Evolutionary conservation across 495 filamentous ascomycete species (phyloP).

Genomic region (Jackrogersella multiformis): DNA sequence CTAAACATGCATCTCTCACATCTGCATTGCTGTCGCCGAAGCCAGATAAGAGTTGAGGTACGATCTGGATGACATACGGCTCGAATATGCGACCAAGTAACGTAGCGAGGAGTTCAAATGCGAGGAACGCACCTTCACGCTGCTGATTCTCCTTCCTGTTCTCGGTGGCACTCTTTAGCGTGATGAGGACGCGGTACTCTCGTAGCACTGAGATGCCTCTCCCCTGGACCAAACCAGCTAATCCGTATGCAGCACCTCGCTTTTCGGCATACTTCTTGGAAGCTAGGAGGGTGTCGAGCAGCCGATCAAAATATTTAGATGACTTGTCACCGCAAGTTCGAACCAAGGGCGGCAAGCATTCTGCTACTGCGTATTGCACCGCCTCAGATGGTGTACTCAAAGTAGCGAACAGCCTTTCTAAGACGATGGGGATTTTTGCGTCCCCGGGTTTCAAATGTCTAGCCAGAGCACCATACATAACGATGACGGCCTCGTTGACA

Average conservation of each 20-base stretch:
- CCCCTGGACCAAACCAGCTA: conserved; percentile 88
- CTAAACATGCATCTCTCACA: conserved; percentile 90
- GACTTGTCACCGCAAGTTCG: conserved; percentile 79
- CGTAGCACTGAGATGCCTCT: conserved; percentile 82
- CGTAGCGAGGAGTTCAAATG: conserved; percentile 86
- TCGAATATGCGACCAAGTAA: conserved; percentile 90
- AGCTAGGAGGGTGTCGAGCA: conserved; percentile 80
- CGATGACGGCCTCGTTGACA: conserved; percentile 95
- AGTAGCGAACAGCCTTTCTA: conserved; percentile 83
- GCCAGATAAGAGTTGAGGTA: conserved; percentile 85
- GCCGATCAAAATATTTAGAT: conserved; percentile 78
- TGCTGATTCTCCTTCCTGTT: conserved; percentile 92
- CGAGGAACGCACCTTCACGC: conserved; percentile 87
- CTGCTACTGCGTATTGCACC: conserved; percentile 94
- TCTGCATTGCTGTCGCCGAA: conserved; percentile 90
- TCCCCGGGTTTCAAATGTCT: conserved; percentile 87
- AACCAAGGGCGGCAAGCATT: conserved; percentile 90
- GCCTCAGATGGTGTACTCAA: conserved; percentile 95
- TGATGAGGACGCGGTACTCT: conserved; percentile 85
- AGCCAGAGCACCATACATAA: conserved; percentile 93
- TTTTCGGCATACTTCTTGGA: conserved; percentile 90
- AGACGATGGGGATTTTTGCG: conserved; percentile 81
- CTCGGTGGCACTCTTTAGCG: conserved; percentile 78
- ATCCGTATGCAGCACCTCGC: conserved; percentile 92
- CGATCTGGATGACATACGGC: conserved; percentile 94